phyloP scores from a whole-genome alignment of 2,329 filamentous ascomycete genomes.

The Pyrenochaeta sp. region DNA sequence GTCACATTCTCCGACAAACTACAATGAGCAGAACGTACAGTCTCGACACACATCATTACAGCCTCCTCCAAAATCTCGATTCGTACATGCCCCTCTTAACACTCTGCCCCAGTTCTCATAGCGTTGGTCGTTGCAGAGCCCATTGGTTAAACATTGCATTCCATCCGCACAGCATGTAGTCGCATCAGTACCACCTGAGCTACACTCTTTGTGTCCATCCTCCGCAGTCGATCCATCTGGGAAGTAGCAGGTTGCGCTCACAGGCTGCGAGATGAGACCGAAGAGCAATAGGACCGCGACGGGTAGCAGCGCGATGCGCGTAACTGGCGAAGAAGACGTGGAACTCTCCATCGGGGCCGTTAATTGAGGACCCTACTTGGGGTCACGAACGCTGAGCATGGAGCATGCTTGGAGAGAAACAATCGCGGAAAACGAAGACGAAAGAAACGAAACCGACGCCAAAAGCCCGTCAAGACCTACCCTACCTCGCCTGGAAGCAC shows the following conservation, averaged over 20 bases:
- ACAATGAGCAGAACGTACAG: slow-evolving; percentile 6
- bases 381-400: not conserved
- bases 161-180: slow-evolving; percentile 23
- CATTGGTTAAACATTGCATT: slow-evolving; percentile 27
- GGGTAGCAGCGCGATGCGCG: slow-evolving; percentile 1
- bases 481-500: too few relatives aligned
- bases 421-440: too few relatives aligned
- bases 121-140: slow-evolving; percentile 23
- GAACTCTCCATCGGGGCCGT: not conserved
- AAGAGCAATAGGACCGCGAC: not conserved
- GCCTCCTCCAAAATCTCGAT: slow-evolving; percentile 14
- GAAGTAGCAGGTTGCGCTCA: slow-evolving; percentile 20
- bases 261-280: not conserved
- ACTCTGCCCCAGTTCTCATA: slow-evolving; percentile 22
- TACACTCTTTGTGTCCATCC: slow-evolving; percentile 11
- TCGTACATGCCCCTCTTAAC: slow-evolving; percentile 27
- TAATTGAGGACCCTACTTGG: not conserved
- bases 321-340: not conserved
- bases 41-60: slow-evolving; percentile 17
- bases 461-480: too few relatives aligned
- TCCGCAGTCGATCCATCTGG: slow-evolving; percentile 21
- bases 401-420: not conserved
- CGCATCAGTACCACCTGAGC: slow-evolving; percentile 7
- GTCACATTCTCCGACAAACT: not conserved
- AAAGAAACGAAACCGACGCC: too few relatives aligned